Evolutionary conservation across 2,329 filamentous ascomycete species (phyloP).

Genomic region (Lasiodiplodia hormozganensis): DNA sequence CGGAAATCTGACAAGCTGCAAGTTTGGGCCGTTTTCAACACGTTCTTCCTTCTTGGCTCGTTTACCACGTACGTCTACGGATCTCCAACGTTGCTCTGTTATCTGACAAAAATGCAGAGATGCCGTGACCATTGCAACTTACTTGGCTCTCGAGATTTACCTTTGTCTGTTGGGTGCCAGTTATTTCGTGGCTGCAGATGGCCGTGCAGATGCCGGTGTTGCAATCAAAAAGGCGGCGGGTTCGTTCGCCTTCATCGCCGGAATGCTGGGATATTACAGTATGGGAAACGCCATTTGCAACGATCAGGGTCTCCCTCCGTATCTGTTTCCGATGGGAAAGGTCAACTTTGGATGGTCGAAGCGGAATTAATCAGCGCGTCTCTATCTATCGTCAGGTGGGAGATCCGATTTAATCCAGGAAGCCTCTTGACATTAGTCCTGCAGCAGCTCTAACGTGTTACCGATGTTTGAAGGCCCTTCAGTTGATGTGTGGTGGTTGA

Average conservation of each 20-base stretch:
- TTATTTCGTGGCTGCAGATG: constrained; percentile 56
- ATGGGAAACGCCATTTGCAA: constrained; percentile 9
- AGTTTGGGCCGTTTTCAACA: constrained; percentile 57
- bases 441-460: too few species aligned
- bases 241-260: constrained; percentile 55
- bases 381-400: too few species aligned
- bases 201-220: constrained; percentile 40
- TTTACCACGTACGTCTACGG: constrained; percentile 40
- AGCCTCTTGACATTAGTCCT: too few species aligned
- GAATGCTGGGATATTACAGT: constrained; percentile 50
- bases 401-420: too few species aligned
- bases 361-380: background rate
- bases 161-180: constrained; percentile 53
- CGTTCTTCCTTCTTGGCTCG: constrained; percentile 57
- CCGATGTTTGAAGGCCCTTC: too few species aligned
- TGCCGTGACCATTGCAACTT: constrained; percentile 56
- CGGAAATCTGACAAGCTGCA: constrained; percentile 30
- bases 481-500: background rate
- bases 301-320: background rate
- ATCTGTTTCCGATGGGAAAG: constrained; percentile 6
- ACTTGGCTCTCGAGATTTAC: constrained; percentile 54
- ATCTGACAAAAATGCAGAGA: constrained; percentile 38
- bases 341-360: background rate
- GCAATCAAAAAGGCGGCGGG: constrained; percentile 54
- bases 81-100: too few species aligned